Evolutionary conservation across 1,284 basidiomycete genomes (phyloP), one percentile per base, ranked within the genome.

Genomic region (Boletus mariae): DNA sequence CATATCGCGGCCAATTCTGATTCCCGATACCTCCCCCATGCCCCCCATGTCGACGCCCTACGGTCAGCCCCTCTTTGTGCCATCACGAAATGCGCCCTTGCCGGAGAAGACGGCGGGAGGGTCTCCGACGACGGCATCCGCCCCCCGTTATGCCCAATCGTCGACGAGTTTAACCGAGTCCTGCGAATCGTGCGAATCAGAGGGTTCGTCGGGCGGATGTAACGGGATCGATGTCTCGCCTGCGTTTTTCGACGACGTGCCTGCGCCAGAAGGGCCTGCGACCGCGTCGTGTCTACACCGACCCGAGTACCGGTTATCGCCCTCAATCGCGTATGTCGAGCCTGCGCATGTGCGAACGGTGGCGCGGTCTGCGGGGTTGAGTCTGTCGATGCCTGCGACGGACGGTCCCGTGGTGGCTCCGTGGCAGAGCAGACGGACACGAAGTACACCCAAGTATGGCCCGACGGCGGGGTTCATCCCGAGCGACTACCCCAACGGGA

Each of bases 181-280:
- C 12, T 20, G 20, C 29, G 29, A 31, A 31, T 55, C 57, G 1
- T 68, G 51, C 41, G 58, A 48, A 45, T 57, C 64, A 1, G 55
- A 34, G 6, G 57, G 48, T 32, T 59, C 51, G 41, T 57, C 61
- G 28, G 31, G 59, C 12, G 63, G 67, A 28, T 54, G 44, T 41
- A 49, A 57, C 60, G 69, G 56, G 59, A 71, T 59, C 80, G 75
- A 83, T 50, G 80, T 87, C 28, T 87, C 84, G 4, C 80, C 79
- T 4, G 82, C 82, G 0, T 82, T 79, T 64, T 85, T 79, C 57
- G 84, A 87, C 57, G 74, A 76, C 13, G 74, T 83, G 43, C 76
- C 79, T 5, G 72, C 72, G 0, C 74, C 82, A 3, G 82, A 83
- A 52, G 80, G 79, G 1, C 80, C 79, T 9, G 79, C 77, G 9